Conservation (phyloP, 805 yeast genomes). For the Yamadazyma sp. region DNA sequence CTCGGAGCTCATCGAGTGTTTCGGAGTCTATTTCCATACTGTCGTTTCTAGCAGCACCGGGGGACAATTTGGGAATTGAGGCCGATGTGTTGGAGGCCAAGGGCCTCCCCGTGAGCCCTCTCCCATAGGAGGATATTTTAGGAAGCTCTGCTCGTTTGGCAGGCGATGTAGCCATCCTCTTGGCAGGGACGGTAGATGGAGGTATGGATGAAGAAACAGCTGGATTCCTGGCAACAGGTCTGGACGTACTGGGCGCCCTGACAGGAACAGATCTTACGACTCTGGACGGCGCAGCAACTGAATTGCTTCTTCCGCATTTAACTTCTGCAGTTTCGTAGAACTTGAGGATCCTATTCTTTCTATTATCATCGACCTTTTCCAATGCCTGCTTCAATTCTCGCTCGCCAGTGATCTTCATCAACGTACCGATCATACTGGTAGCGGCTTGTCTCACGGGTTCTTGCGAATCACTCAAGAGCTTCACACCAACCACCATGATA, state of each 20-base stretch:
- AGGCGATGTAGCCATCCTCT: constrained; percentile 72
- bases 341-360: constrained; percentile 64
- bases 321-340: constrained; percentile 57
- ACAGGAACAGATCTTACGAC: too few species aligned
- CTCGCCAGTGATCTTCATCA: constrained; percentile 81
- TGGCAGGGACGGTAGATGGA: constrained; percentile 51
- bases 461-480: constrained; percentile 76
- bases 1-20: constrained; percentile 49
- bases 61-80: constrained; percentile 12
- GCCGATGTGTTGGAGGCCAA: constrained; percentile 18
- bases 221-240: constrained; percentile 1
- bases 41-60: not conserved
- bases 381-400: constrained; percentile 58
- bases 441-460: constrained; percentile 81
- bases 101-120: constrained; percentile 46
- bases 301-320: constrained; percentile 19
- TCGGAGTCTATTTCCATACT: constrained; percentile 15
- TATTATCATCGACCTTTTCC: constrained; percentile 74
- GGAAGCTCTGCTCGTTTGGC: constrained; percentile 45
- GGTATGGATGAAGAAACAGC: constrained; percentile 11
- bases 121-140: constrained; percentile 31
- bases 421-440: constrained; percentile 73
- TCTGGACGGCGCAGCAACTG: not conserved
- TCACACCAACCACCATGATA: constrained; percentile 56
- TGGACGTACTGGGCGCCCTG: not conserved